Base-by-base conservation (phyloP, 2,329 filamentous ascomycete species). In the Westerdykella aurantiaca region DNA sequence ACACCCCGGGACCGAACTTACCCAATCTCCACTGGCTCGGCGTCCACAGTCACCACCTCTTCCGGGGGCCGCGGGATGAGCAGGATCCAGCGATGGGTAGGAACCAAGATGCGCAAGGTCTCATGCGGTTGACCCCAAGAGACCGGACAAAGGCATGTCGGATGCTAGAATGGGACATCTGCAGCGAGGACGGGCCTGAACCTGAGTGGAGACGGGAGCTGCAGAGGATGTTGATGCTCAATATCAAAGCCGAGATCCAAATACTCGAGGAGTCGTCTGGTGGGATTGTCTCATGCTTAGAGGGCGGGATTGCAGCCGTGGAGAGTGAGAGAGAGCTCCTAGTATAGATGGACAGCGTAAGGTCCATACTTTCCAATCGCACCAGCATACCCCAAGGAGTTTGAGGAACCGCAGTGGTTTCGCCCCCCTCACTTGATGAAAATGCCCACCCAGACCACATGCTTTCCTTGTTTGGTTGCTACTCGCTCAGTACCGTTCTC, bases 191-290 rank as follows among this genome's bases (percentile, higher is more conserved):
- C 10, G 48, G 51, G 0, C 62, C 70, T 2, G 68, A 70, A 2
- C 42, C 52, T 0, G 67, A 71, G 6, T 68, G 79, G 48, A 67
- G 68, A 23, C 64, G 66, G 2, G 83, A 89, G 54, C 53, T 91
- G 13, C 86, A 88, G 56, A 54, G 74, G 1, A 89, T 91, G 85
- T 66, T 91, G 16, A 76, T 86, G 69, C 69, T 90, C 40, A 84
- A 85, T 41, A 55, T 82, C 38, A 93, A 91, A 57, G 84, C 83
- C 0, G 87, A 93, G 59, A 86, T 91, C 40, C 85, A 93, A 56
- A 76, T 81, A 14, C 66, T 87, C 6, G 82, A 86, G 31, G 61
- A 65, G 45, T 35, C 54, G 17, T 46, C 55, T 7, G 57, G 57
- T 16, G 64, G 66, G 7, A 38, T 69, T 22, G 54, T 57, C 22